phyloP scores from a whole-genome alignment of 495 filamentous ascomycete species.

The Thozetella sp. region DNA sequence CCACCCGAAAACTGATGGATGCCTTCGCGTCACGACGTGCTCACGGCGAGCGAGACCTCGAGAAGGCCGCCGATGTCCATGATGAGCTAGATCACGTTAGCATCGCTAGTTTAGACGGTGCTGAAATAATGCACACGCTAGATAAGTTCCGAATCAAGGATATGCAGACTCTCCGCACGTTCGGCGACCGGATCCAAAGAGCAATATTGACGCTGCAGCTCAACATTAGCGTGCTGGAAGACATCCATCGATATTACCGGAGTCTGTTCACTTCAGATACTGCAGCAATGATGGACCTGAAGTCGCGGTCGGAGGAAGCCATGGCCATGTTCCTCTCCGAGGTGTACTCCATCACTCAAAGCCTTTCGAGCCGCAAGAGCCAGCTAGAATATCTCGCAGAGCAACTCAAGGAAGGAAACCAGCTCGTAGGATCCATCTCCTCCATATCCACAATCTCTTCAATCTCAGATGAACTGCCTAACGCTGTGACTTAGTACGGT shows the following conservation, averaged over 20 bases:
- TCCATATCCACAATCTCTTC: background rate
- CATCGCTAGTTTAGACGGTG: background rate
- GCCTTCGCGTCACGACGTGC: background rate
- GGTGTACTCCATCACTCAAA: conserved; percentile 8
- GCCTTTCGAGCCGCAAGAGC: conserved; percentile 6
- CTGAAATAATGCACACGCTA: conserved; percentile 1
- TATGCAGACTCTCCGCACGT: conserved; percentile 32
- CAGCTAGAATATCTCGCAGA: conserved; percentile 11
- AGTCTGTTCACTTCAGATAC: background rate
- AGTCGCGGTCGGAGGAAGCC: background rate
- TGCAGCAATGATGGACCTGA: conserved; percentile 2
- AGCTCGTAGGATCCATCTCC: conserved; percentile 9
- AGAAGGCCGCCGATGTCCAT: background rate
- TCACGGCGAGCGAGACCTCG: background rate
- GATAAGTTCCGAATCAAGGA: conserved; percentile 28
- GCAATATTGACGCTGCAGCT: conserved; percentile 26
- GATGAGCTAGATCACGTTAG: background rate
- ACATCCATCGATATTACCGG: conserved; percentile 4
- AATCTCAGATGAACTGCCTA: background rate
- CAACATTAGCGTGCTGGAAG: conserved; percentile 27
- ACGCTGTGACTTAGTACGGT: too few species aligned
- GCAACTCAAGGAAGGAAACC: conserved; percentile 14
- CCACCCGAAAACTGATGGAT: conserved; percentile 4
- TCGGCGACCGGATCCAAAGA: conserved; percentile 36
- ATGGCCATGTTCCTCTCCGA: conserved; percentile 7